Conservation (phyloP, 2,329 filamentous ascomycete genomes). For the Herpotrichia juniperi region DNA sequence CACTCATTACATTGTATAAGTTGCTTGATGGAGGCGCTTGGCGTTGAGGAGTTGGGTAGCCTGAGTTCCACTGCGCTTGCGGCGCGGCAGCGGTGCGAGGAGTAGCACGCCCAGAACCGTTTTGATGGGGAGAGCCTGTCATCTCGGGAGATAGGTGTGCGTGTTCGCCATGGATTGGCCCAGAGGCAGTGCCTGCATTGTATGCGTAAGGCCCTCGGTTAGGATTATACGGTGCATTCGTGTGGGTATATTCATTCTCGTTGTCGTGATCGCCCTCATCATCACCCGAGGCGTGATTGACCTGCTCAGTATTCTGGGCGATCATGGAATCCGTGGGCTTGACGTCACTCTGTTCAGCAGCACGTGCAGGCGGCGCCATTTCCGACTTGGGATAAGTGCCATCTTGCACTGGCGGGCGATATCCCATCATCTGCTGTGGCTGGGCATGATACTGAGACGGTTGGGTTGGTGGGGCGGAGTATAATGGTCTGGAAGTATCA, state of each 20-base stretch:
- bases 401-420: conserved; percentile 59
- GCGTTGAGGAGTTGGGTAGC: conserved; percentile 82
- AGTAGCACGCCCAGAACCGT: conserved; percentile 81
- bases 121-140: conserved; percentile 82
- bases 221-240: conserved; percentile 71
- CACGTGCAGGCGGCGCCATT: conserved; percentile 80
- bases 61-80: conserved; percentile 73
- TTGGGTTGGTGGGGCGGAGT: conserved; percentile 70
- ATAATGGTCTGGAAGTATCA: conserved; percentile 78
- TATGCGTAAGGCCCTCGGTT: conserved; percentile 80
- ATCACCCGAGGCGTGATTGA: conserved; percentile 61
- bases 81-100: conserved; percentile 77
- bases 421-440: conserved; percentile 68
- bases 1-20: conserved; percentile 88
- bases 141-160: conserved; percentile 81
- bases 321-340: conserved; percentile 71
- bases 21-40: conserved; percentile 73
- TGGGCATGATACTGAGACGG: conserved; percentile 73
- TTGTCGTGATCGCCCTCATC: conserved; percentile 77
- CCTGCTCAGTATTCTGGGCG: conserved; percentile 52
- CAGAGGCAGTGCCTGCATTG: conserved; percentile 68
- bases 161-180: conserved; percentile 72
- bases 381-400: conserved; percentile 79
- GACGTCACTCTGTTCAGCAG: conserved; percentile 65
- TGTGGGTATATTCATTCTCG: conserved; percentile 85